phyloP scores from a whole-genome alignment of 1,139 yeast genomes.

The Saccharomycopsis crataegensis region DNA sequence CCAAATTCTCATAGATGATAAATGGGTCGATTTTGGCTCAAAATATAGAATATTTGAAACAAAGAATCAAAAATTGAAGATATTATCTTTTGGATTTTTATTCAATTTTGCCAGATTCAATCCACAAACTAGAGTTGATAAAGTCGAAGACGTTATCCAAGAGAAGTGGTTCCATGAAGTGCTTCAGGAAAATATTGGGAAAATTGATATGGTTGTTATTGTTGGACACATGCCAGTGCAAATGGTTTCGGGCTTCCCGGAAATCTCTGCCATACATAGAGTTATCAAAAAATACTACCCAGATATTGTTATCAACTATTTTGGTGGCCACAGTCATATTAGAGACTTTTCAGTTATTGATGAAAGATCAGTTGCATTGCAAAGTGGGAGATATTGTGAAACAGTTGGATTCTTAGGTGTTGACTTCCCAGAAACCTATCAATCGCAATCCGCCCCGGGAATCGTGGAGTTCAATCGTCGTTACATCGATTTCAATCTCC shows the following conservation, averaged over 20 bases:
- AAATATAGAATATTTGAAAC: constrained; percentile 62
- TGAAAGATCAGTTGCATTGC: constrained; percentile 60
- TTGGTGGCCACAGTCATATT: constrained; percentile 94
- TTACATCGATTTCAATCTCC: constrained; percentile 73
- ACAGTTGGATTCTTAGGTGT: constrained; percentile 83
- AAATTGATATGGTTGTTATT: constrained; percentile 59
- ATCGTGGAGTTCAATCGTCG: constrained; percentile 40
- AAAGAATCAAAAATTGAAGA: constrained; percentile 39
- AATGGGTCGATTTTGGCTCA: constrained; percentile 53
- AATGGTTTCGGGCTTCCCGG: constrained; percentile 47
- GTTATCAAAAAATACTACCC: constrained; percentile 55
- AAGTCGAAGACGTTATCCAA: constrained; percentile 47
- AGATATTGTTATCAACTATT: constrained; percentile 61
- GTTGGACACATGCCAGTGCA: constrained; percentile 79
- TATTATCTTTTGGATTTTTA: constrained; percentile 71
- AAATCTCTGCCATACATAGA: constrained; percentile 40
- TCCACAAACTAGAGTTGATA: constrained; percentile 53
- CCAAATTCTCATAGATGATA: constrained; percentile 46
- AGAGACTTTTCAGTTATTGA: constrained; percentile 76
- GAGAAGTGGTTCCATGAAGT: constrained; percentile 60
- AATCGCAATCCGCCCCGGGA: constrained; percentile 7
- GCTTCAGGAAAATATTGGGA: constrained; percentile 35
- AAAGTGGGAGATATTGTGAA: constrained; percentile 90
- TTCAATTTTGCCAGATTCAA: constrained; percentile 69
- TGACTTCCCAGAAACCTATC: constrained; percentile 28